These are phyloP conservation scores for Thielaviopsis punctulata DNA, from an alignment of 2,329 filamentous ascomycete genomes.

Conservation along the genomic window DNA sequence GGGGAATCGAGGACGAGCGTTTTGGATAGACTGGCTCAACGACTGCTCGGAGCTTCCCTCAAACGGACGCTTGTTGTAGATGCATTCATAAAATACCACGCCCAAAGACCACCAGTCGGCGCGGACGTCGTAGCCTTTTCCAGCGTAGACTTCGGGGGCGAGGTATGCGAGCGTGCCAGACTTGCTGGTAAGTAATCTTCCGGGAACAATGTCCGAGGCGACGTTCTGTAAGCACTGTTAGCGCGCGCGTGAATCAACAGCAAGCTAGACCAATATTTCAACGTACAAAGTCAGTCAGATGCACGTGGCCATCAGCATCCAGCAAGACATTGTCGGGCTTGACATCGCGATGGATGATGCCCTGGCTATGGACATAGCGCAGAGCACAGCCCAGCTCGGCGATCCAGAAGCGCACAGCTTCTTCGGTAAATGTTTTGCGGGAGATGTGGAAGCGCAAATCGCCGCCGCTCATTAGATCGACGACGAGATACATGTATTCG, in stretches of 20 bases:
- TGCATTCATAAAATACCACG: constrained; percentile 98
- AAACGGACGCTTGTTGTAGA: constrained; percentile 97
- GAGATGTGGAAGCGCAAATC: constrained; percentile 96
- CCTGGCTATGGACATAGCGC: constrained; percentile 68
- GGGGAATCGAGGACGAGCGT: constrained; percentile 72
- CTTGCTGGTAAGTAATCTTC: constrained; percentile 78
- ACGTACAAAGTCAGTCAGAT: constrained; percentile 97
- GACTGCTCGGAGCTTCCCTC: constrained; percentile 74
- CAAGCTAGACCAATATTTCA: constrained; percentile 22
- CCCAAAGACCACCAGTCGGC: constrained; percentile 98
- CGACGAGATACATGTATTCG: constrained; percentile 97
- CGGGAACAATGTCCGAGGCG: constrained; percentile 75
- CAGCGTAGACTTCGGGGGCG: constrained; percentile 85
- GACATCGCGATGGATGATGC: constrained; percentile 79
- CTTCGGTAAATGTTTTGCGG: constrained; percentile 92
- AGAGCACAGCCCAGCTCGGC: constrained; percentile 83
- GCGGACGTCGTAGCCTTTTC: constrained; percentile 72
- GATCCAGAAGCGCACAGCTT: constrained; percentile 94
- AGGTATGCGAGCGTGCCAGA: constrained; percentile 93
- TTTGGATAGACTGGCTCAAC: constrained; percentile 64
- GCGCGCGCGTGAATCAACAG: constrained; percentile 16
- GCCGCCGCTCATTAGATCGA: constrained; percentile 95
- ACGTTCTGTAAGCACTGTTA: constrained; percentile 52
- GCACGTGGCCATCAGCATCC: constrained; percentile 81
- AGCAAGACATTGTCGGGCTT: constrained; percentile 86